Base-by-base conservation (phyloP, 169 alveolate genomes). In the Plasmodium gaboni region DNA sequence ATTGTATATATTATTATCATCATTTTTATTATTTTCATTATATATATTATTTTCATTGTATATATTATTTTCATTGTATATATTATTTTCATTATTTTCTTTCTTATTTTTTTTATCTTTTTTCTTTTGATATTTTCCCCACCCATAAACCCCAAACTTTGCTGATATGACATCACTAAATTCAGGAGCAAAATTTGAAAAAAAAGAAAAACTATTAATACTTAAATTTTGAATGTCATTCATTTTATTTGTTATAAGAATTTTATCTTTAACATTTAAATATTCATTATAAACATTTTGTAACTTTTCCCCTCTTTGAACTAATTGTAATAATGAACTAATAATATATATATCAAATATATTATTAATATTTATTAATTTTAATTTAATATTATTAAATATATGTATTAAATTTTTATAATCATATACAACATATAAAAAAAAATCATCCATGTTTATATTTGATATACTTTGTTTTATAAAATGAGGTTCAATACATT, bases 221-320 rank as follows among this genome's bases (percentile, higher is more conserved):
- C 51, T 46, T 12, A 19, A 53, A 22, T 17, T n/a, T 13, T 17
- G 15, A 13, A 15, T 57, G 32, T 13, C n/a, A 59, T 46, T 8
- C 12, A 10, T 10, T 38, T 53, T 6, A n/a, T 24, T 55, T 9
- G 13, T 7, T 13, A 68, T 24, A 10, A 19, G n/a, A 5, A 3
- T 50, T 19, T 46, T n/a, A 19, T 9, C 42, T 12, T 71, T 48
- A 26, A 42, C 78, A 13, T 38, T 51, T 24, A 61, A 42, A 44
- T 64, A 70, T 19, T 17, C 88, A 73, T 28, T 53, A 59, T 73
- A 73, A 17, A 76, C 86, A 38, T 72, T 88, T 61, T 88, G 93
- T 22, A 88, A 51, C 46, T 76, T 74, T 22, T 74, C 89, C 13
- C 89, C 93, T 68, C 93, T 71, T 74, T 88, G 93, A 13, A 73